A percentile compares a stretch with the other conserved stretches of the same genome.
phyloP scores from a whole-genome alignment of 768 basidiomycete species.

The Russula olivacea region DNA sequence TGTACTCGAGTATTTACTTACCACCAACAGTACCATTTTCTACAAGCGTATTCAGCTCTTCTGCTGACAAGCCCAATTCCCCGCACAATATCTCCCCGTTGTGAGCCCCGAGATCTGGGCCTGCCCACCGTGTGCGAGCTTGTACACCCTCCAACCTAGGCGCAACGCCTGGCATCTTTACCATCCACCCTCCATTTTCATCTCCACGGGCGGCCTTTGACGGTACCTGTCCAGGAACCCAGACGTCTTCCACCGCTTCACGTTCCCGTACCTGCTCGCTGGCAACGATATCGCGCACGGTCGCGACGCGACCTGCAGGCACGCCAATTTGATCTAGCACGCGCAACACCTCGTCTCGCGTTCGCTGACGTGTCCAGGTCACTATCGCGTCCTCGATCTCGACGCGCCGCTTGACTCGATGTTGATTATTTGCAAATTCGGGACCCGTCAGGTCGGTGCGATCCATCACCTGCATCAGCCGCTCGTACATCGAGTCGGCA shows the following conservation, averaged over 20 bases:
- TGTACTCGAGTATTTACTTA: background rate
- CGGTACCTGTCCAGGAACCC: conserved; percentile 34
- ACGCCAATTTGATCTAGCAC: conserved; percentile 48
- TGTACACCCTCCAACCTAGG: conserved; percentile 57
- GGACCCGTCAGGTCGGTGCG: conserved; percentile 56
- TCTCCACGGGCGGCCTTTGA: background rate
- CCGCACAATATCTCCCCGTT: conserved; percentile 33
- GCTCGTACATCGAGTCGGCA: conserved; percentile 62
- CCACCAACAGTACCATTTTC: background rate
- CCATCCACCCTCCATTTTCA: conserved; percentile 43
- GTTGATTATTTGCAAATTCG: conserved; percentile 40
- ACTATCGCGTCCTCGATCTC: conserved; percentile 60
- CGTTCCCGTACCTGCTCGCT: conserved; percentile 50
- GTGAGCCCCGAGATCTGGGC: conserved; percentile 54
- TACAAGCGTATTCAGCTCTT: conserved; percentile 28
- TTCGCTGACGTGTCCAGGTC: conserved; percentile 48
- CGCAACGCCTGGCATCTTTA: conserved; percentile 64
- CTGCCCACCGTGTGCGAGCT: conserved; percentile 58
- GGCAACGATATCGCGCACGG: conserved; percentile 57
- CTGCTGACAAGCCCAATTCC: conserved; percentile 29
- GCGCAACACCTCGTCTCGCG: conserved; percentile 48
- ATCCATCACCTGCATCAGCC: conserved; percentile 55
- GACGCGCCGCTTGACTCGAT: conserved; percentile 38
- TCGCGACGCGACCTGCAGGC: conserved; percentile 58
- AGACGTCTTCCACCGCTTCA: conserved; percentile 54